Evolutionary conservation across 2,329 filamentous ascomycete species (phyloP), one percentile per base, ranked within the genome.

Genomic region (Trichophyton mentagrophytes): DNA sequence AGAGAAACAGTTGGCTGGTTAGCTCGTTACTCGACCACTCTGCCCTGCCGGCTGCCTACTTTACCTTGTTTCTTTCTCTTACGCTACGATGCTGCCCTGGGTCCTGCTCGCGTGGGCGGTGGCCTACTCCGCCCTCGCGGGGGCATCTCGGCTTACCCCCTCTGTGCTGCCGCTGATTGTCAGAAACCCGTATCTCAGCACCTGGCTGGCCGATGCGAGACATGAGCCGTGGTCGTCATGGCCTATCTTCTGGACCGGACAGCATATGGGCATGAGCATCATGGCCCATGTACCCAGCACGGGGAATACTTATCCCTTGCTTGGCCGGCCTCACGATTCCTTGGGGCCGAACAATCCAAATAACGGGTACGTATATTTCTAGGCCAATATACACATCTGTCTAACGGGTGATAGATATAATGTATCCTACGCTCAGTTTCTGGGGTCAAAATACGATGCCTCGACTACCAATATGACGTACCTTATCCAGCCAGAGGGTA

Each of bases 191-290:
- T 93, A 92, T 68, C 76, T 93, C 3, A 90, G 84, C 69, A 82
- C 84, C n/a, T 90, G 87, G 86, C 77, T 88, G 47, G 67, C 81
- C 72, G 79, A 76, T 89, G 88, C 89, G 46, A 81, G 90, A 66
- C 81, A 86, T 61, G 80, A 80, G 53, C 90, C 90, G 1, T 95
- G 89, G 89, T 81, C 84, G 60, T 82, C 83, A 74, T 95, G 90
- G 90, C 90, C 90, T 25, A 92, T 92, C 72, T 90, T 91, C 72
- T 91, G 85, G 79, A 88, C 86, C 5, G 87, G 88, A 38, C 78
- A 84, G 67, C 80, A 86, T 75, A 72, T 87, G 61, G 85, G 85
- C 49, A 80, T 88, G 64, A 80, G 82, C 5, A 73, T 88, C 57
- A 77, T 88, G 62, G 85, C 83, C 44, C 80, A 82, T 25, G 75